Base-by-base conservation (phyloP, 768 basidiomycete genomes). In the Steccherinum ochraceum region DNA sequence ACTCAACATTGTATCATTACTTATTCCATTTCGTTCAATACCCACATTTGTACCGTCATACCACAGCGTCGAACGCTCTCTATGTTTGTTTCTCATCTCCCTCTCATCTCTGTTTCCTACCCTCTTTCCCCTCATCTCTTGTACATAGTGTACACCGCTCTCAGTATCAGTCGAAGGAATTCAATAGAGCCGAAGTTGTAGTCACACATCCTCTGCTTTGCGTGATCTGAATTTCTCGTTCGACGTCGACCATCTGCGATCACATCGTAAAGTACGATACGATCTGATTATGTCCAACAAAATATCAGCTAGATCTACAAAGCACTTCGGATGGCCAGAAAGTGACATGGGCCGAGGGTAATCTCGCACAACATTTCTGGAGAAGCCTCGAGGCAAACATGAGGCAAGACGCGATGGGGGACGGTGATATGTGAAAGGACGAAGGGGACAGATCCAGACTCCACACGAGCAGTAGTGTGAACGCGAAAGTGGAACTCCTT, bases 131-230 rank as follows among this genome's bases (percentile, higher is more conserved):
- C 18, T 43, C 41, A 19, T 23, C 41, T 10, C 16, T 39, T 23
- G 41, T 43, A 23, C 19, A 43, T 43, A n/a, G 41, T 43, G 41
- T 43, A 43, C 19, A 35, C n/a, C n/a, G n/a, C n/a, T n/a, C n/a
- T n/a, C n/a, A n/a, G n/a, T n/a, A n/a, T n/a, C n/a, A n/a, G n/a
- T n/a, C n/a, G n/a, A n/a, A n/a, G n/a, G n/a, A n/a, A n/a, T n/a
- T n/a, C n/a, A n/a, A n/a, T n/a, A n/a, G n/a, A n/a, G n/a, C n/a
- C n/a, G n/a, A n/a, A n/a, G n/a, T n/a, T n/a, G n/a, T n/a, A n/a
- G n/a, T n/a, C n/a, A n/a, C n/a, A n/a, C n/a, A n/a, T n/a, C n/a
- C n/a, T n/a, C n/a, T n/a, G n/a, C n/a, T n/a, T n/a, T n/a, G n/a
- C n/a, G n/a, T n/a, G n/a, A n/a, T n/a, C n/a, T n/a, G n/a, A n/a